Conservation (phyloP, 768 basidiomycete genomes). For the Trametes meyenii region DNA sequence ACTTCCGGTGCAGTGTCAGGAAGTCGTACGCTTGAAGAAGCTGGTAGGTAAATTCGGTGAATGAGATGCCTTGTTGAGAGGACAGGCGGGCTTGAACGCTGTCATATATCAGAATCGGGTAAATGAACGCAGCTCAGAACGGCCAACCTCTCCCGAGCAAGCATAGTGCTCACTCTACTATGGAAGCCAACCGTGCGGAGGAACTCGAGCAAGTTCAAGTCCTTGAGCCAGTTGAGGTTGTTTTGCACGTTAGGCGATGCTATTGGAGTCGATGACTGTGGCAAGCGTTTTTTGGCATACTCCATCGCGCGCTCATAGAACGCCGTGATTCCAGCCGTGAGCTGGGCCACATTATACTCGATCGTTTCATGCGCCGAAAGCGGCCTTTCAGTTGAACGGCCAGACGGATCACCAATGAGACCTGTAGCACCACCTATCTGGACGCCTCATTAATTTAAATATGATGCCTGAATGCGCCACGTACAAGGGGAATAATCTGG, state of each 20-base stretch:
- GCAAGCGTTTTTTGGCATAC: slow-evolving; percentile 54
- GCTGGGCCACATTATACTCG: slow-evolving; percentile 61
- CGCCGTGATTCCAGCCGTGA: slow-evolving; percentile 63
- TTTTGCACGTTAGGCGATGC: slow-evolving; percentile 51
- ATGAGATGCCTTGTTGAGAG: slow-evolving; percentile 89
- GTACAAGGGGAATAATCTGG: slow-evolving; percentile 78
- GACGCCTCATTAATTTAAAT: slow-evolving; percentile 3
- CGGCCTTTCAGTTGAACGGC: slow-evolving; percentile 79
- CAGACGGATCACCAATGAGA: slow-evolving; percentile 96
- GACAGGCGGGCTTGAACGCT: slow-evolving; percentile 84
- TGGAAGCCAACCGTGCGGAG: slow-evolving; percentile 78
- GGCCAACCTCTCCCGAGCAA: slow-evolving; percentile 80
- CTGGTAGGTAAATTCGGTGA: slow-evolving; percentile 98
- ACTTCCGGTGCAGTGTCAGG: slow-evolving; percentile 64
- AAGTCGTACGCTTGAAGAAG: slow-evolving; percentile 98
- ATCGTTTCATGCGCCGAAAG: slow-evolving; percentile 63
- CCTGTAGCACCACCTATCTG: slow-evolving; percentile 97
- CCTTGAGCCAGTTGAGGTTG: slow-evolving; percentile 79
- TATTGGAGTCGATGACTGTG: slow-evolving; percentile 14
- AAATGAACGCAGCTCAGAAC: neutral
- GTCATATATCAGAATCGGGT: slow-evolving; percentile 10
- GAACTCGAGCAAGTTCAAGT: slow-evolving; percentile 80
- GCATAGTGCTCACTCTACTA: slow-evolving; percentile 86
- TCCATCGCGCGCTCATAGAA: slow-evolving; percentile 71
- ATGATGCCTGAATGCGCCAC: slow-evolving; percentile 32